These are phyloP conservation scores for Intubia oerlemansii DNA, from an alignment of 2,329 filamentous ascomycete genomes.

Conservation along the genomic window DNA sequence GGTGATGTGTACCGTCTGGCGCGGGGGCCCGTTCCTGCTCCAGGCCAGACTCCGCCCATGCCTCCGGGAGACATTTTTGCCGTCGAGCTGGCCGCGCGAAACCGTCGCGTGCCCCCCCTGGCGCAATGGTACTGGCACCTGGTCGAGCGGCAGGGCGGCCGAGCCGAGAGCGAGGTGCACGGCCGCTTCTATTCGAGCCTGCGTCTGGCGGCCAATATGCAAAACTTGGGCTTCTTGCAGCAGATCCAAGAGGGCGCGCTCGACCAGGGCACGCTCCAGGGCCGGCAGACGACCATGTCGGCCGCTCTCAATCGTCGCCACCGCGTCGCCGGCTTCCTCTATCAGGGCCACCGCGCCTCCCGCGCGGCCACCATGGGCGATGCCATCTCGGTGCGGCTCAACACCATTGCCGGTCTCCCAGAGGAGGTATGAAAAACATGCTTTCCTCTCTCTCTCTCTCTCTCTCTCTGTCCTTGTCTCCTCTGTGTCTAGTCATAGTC, in stretches of 20 bases:
- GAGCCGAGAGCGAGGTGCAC: slow-evolving; percentile 21
- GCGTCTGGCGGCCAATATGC: slow-evolving; percentile 27
- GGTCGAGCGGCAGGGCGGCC: slow-evolving; percentile 10
- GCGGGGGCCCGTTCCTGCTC: slow-evolving; percentile 2
- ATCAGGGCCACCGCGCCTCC: slow-evolving; percentile 20
- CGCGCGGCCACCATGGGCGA: slow-evolving; percentile 21
- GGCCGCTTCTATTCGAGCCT: slow-evolving; percentile 38
- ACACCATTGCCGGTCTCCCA: slow-evolving; percentile 9
- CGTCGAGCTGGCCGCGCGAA: slow-evolving; percentile 10
- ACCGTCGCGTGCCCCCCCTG: slow-evolving; percentile 6
- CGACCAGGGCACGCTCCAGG: too few relatives aligned
- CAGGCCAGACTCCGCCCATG: slow-evolving; percentile 4
- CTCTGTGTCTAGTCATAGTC: too few relatives aligned
- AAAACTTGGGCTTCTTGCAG: slow-evolving; percentile 4
- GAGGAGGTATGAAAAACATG: too few relatives aligned
- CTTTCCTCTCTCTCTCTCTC: too few relatives aligned
- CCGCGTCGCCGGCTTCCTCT: slow-evolving; percentile 17
- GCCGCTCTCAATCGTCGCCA: slow-evolving; percentile 30
- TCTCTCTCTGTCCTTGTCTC: too few relatives aligned
- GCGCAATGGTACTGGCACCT: slow-evolving; percentile 16
- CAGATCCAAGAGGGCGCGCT: slow-evolving; percentile 10
- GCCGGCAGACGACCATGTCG: slow-evolving; percentile 7
- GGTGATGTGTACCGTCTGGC: slow-evolving; percentile 12
- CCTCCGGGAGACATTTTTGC: slow-evolving; percentile 8
- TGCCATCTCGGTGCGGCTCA: slow-evolving; percentile 18